Base-by-base conservation (phyloP, 345 rosid species). In the Bruguiera sexangula region DNA sequence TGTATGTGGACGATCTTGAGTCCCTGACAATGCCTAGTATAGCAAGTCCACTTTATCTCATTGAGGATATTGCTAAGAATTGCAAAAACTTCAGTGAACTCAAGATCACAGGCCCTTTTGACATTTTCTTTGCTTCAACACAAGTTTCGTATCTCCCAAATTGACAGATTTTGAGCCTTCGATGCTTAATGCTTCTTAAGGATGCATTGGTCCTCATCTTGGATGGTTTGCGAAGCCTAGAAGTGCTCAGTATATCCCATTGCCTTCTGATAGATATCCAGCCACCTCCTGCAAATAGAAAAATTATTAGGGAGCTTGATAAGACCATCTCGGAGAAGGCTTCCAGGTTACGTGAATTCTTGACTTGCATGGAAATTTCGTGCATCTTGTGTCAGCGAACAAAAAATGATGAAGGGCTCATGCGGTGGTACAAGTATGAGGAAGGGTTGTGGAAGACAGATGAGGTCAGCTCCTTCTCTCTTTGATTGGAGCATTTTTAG, bases 21-120 rank as follows among this genome's bases (percentile, higher is more conserved):
- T 94, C 97, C 54, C 60, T 94, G 53, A 94, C 98, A 57, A 91
- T 94, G 96, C 97, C 97, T 1, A 88, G 91, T 85, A 88, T 91
- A 48, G 86, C 82, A 26, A 79, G 82, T 69, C 89, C 76, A 34
- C 84, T 82, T 27, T 84, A 79, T 68, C 85, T 93, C 62, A 74
- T 90, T 66, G 85, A 81, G 70, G 96, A 88, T 77, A 93, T 93
- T 21, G 84, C 89, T 60, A 81, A 71, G 39, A 85, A 85, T 76
- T 93, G 98, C 86, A 66, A 62, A 60, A 84, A 81, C 60, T 85
- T 88, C 69, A 52, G 80, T 26, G 88, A 82, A 78, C 96, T 90
- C 48, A 90, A 93, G 79, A 74, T 92, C 80, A 92, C 88, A 96
- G 96, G 97, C 13, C 88, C 89, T 9, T 85, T 88, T 29, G 92